Conservation (phyloP, 1,139 yeast species). For the Diutina rugosa region DNA sequence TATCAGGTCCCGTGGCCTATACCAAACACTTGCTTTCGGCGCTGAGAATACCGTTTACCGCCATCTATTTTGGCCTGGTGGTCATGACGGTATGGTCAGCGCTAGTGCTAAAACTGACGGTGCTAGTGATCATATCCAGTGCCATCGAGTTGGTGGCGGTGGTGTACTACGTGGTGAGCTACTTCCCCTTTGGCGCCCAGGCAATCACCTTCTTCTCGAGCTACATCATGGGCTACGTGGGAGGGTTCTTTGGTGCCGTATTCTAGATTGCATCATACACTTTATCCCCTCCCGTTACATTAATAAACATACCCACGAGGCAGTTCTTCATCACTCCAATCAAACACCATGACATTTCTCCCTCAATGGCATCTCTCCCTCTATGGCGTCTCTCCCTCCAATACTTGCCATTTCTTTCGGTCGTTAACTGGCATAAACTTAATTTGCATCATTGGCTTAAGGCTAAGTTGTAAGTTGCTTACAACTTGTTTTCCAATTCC, state of each 20-base stretch:
- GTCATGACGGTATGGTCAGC: slow-evolving; percentile 49
- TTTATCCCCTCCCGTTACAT: neutral
- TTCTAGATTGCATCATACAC: too few relatives aligned
- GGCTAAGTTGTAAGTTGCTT: neutral
- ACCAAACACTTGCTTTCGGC: slow-evolving; percentile 60
- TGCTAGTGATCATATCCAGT: slow-evolving; percentile 67
- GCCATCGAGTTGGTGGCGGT: slow-evolving; percentile 74
- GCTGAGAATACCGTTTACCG: slow-evolving; percentile 67
- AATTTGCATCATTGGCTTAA: too few relatives aligned
- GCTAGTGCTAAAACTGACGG: slow-evolving; percentile 47
- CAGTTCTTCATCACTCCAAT: too few relatives aligned
- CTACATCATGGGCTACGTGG: slow-evolving; percentile 64
- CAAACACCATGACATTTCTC: too few relatives aligned
- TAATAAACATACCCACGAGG: too few relatives aligned
- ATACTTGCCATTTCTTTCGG: too few relatives aligned
- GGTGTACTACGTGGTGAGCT: slow-evolving; percentile 76
- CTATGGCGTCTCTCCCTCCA: too few relatives aligned
- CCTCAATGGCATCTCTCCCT: too few relatives aligned
- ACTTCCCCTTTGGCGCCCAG: slow-evolving; percentile 92
- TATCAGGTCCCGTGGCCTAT: slow-evolving; percentile 57
- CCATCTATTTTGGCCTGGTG: slow-evolving; percentile 68
- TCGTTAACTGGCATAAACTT: too few relatives aligned
- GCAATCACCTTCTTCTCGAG: slow-evolving; percentile 75
- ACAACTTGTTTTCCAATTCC: slow-evolving; percentile 6
- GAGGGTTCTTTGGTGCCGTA: slow-evolving; percentile 19